Percentiles rank a stretch among this genome's conserved stretches.
phyloP scores from a whole-genome alignment of 1,284 basidiomycete genomes.

The Cronartium quercuum region DNA sequence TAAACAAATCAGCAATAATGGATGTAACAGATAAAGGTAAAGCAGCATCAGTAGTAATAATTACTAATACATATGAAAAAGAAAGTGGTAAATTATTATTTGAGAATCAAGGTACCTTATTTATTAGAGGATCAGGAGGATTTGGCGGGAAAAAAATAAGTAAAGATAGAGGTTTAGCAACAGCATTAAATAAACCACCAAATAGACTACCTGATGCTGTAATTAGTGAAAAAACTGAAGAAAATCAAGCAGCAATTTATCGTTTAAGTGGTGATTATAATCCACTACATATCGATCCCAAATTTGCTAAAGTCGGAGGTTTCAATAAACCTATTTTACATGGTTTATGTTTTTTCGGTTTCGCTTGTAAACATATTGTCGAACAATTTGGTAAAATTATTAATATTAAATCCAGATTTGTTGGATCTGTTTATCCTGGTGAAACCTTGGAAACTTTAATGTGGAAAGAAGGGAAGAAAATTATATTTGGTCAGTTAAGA shows the following conservation, averaged over 20 bases:
- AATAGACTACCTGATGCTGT: conserved; percentile 75
- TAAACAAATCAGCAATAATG: conserved; percentile 61
- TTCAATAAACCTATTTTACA: conserved; percentile 73
- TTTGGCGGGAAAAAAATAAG: conserved; percentile 87
- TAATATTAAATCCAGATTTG: conserved; percentile 94
- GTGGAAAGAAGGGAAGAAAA: conserved; percentile 35
- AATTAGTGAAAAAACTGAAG: conserved; percentile 74
- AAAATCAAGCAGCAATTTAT: conserved; percentile 81
- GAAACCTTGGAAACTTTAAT: conserved; percentile 62
- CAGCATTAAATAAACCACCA: conserved; percentile 75
- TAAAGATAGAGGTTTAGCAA: conserved; percentile 84
- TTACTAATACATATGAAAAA: conserved; percentile 74
- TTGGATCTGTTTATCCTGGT: conserved; percentile 86
- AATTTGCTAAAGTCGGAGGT: conserved; percentile 88
- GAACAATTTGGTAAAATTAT: conserved; percentile 77
- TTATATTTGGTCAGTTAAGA: conserved; percentile 31
- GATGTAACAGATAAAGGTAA: conserved; percentile 87
- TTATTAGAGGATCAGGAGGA: conserved; percentile 88
- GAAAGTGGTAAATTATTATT: conserved; percentile 72
- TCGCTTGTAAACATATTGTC: conserved; percentile 87
- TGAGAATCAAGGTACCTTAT: conserved; percentile 86
- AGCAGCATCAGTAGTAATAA: conserved; percentile 74
- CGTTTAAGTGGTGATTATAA: conserved; percentile 84
- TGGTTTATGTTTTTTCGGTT: conserved; percentile 86
- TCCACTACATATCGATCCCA: conserved; percentile 86